phyloP scores from a whole-genome alignment of 495 filamentous ascomycete genomes.

The Viridothelium virens region DNA sequence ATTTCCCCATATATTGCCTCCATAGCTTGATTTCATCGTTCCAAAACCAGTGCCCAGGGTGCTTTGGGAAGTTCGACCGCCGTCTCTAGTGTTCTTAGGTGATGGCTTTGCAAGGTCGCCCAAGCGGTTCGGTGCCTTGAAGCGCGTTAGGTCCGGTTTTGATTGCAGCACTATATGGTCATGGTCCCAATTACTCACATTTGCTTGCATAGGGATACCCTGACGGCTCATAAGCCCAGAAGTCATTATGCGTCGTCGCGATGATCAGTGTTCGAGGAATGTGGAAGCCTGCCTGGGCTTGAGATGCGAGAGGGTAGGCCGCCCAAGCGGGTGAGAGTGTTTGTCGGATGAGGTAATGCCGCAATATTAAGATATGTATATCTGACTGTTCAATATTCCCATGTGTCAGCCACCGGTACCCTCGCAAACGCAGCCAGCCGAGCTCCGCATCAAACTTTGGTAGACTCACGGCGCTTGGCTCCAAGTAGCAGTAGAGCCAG shows the following conservation, averaged over 20 bases:
- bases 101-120: background rate
- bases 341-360: background rate
- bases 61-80: background rate
- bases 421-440: constrained; percentile 4
- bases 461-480: background rate
- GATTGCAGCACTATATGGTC: background rate
- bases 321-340: background rate
- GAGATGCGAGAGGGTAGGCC: background rate
- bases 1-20: constrained; percentile 7
- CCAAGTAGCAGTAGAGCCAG: background rate
- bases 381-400: background rate
- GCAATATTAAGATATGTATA: constrained; percentile 7
- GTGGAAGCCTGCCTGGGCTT: background rate
- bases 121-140: background rate
- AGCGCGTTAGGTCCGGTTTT: background rate
- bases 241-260: background rate
- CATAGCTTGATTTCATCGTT: constrained; percentile 6
- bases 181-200: background rate
- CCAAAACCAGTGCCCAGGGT: constrained; percentile 1
- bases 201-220: background rate
- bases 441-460: background rate
- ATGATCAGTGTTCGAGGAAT: background rate
- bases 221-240: background rate
- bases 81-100: background rate
- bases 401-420: background rate